phyloP scores from a whole-genome alignment of 192 early-diverging fungal species.

The Coemansia sp. region DNA sequence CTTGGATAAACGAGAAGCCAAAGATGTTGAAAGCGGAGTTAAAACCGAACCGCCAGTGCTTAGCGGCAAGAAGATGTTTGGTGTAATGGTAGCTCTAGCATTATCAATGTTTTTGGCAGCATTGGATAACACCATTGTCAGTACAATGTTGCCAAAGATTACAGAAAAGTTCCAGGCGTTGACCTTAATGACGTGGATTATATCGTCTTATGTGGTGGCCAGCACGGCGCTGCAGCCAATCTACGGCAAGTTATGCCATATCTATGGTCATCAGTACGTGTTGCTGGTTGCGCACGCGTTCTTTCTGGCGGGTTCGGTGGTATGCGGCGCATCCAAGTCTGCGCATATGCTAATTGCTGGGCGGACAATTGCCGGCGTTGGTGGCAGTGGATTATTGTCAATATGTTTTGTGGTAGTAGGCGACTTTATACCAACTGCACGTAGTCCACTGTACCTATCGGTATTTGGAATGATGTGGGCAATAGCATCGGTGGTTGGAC shows the following conservation, averaged over 20 bases:
- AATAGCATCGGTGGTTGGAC: conserved; percentile 57
- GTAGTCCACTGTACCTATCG: conserved; percentile 62
- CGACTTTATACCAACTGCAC: conserved; percentile 62
- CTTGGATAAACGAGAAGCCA: no score
- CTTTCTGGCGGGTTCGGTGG: conserved; percentile 57
- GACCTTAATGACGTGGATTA: conserved; percentile 73
- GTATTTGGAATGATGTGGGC: conserved; percentile 60
- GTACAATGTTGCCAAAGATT: conserved; percentile 62
- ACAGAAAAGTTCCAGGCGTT: conserved; percentile 61
- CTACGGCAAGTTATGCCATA: conserved; percentile 79
- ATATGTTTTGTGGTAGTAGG: conserved; percentile 64
- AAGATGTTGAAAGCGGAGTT: no score
- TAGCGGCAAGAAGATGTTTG: conserved; percentile 36
- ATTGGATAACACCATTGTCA: conserved; percentile 66
- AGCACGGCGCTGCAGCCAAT: conserved; percentile 76
- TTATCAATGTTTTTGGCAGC: conserved; percentile 63
- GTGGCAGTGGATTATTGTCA: conserved; percentile 67
- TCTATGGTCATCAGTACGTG: conserved; percentile 72
- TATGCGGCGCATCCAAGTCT: conserved; percentile 56
- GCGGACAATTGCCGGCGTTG: conserved; percentile 65
- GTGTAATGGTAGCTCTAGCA: conserved; percentile 38
- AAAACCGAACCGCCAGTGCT: conserved; percentile 3
- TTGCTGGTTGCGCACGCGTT: conserved; percentile 56
- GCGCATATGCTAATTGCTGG: conserved; percentile 70
- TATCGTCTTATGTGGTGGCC: conserved; percentile 64